A percentile compares a stretch with the other conserved stretches of the same genome.
phyloP scores from a whole-genome alignment of 805 yeast genomes.

The Zygotorulaspora chibaensis region DNA sequence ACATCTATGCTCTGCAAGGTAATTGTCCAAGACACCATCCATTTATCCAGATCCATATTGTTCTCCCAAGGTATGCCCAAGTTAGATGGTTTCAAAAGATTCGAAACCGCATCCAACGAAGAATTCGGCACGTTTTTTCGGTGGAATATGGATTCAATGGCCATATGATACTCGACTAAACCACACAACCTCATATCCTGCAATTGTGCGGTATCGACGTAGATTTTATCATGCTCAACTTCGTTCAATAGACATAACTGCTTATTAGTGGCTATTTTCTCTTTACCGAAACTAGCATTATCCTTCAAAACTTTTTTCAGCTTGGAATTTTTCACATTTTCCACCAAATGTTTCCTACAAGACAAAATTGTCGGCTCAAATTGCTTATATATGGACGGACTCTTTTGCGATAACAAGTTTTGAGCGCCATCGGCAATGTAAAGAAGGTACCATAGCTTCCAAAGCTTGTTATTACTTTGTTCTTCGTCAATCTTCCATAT shows the following conservation, averaged over 20 bases:
- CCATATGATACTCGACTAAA: slow-evolving; percentile 68
- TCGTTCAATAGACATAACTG: slow-evolving; percentile 23
- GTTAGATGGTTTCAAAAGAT: slow-evolving; percentile 52
- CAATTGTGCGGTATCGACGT: slow-evolving; percentile 19
- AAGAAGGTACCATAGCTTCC: slow-evolving; percentile 62
- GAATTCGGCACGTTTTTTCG: slow-evolving; percentile 21
- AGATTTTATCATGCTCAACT: slow-evolving; percentile 20
- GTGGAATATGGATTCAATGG: slow-evolving; percentile 52
- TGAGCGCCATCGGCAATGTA: slow-evolving; percentile 68
- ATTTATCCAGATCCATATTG: slow-evolving; percentile 62
- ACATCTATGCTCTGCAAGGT: slow-evolving; percentile 53
- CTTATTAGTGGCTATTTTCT: slow-evolving; percentile 14
- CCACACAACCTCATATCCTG: slow-evolving; percentile 59
- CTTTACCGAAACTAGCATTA: slow-evolving; percentile 10
- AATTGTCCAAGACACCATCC: slow-evolving; percentile 82
- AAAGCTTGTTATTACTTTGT: slow-evolving; percentile 31
- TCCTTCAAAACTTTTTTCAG: slow-evolving; percentile 14
- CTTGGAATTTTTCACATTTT: slow-evolving; percentile 8
- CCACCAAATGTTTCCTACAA: slow-evolving; percentile 9
- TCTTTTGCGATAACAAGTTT: slow-evolving; percentile 54
- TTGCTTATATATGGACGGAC: slow-evolving; percentile 47
- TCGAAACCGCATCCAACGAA: slow-evolving; percentile 41
- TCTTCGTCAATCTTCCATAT: slow-evolving; percentile 17
- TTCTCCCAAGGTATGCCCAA: slow-evolving; percentile 67
- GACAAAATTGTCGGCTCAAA: slow-evolving; percentile 40